Evolutionary conservation across 768 basidiomycete species (phyloP).

Genomic region (Boletus speciosus): DNA sequence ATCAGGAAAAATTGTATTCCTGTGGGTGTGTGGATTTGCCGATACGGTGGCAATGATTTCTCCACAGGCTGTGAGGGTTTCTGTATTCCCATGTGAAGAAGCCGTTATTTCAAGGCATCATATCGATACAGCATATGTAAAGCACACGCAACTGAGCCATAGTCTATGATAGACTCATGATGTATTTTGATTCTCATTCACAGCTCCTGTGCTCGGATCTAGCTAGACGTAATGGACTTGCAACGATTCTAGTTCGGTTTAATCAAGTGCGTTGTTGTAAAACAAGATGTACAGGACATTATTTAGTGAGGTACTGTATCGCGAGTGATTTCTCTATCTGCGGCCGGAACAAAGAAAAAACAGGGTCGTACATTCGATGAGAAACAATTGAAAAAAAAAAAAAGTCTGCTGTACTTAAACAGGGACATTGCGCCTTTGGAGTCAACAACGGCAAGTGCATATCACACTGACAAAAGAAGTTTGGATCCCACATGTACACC

Average conservation of each 20-base stretch:
- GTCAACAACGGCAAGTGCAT: background rate
- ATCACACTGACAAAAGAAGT: slow-evolving; percentile 11
- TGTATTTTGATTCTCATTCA: slow-evolving; percentile 18
- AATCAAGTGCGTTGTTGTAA: slow-evolving; percentile 2
- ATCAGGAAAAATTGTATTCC: slow-evolving; percentile 16
- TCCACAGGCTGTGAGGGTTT: background rate
- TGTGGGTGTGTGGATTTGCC: slow-evolving; percentile 17
- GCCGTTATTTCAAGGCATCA: slow-evolving; percentile 21
- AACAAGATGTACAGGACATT: slow-evolving; percentile 8
- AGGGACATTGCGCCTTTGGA: background rate
- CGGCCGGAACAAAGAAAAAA: slow-evolving; percentile 2
- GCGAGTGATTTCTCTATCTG: background rate
- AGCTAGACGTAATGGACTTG: background rate
- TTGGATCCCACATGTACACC: slow-evolving; percentile 8
- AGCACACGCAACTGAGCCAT: slow-evolving; percentile 17
- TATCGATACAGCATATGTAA: slow-evolving; percentile 26
- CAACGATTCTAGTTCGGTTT: background rate
- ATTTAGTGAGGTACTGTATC: slow-evolving; percentile 4
- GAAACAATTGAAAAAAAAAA: background rate
- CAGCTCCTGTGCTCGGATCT: background rate
- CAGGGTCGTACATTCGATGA: slow-evolving; percentile 16
- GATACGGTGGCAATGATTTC: slow-evolving; percentile 23
- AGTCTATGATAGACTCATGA: slow-evolving; percentile 15
- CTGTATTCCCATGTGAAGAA: background rate
- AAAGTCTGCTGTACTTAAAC: slow-evolving; percentile 3